phyloP scores from a whole-genome alignment of 2,329 filamentous ascomycete species.

The Aspergillus clavatus region DNA sequence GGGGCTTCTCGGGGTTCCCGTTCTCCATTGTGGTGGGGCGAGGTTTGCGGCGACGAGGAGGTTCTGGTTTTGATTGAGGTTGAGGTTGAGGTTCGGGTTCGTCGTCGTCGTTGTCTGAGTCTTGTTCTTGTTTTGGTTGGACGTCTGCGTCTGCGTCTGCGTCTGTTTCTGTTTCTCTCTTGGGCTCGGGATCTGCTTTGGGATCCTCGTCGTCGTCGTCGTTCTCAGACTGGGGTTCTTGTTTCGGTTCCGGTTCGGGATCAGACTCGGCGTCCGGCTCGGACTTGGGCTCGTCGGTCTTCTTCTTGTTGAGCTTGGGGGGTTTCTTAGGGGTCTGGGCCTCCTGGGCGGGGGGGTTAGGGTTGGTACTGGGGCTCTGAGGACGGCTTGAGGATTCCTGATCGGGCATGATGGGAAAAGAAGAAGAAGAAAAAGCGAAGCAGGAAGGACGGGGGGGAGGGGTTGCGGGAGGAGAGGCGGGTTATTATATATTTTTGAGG shows the following conservation, averaged over 20 bases:
- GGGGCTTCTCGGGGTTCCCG: too few species aligned
- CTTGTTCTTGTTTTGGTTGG: too few species aligned
- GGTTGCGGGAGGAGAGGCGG: too few species aligned
- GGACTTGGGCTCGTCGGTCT: constrained; percentile 40
- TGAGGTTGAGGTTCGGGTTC: constrained; percentile 16
- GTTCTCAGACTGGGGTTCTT: too few species aligned
- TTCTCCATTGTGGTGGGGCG: constrained; percentile 37
- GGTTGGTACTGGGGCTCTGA: constrained; percentile 15
- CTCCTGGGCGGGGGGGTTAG: background rate
- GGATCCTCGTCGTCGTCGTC: too few species aligned
- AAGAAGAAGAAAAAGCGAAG: constrained; percentile 15
- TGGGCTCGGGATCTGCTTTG: too few species aligned
- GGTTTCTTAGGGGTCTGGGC: constrained; percentile 21
- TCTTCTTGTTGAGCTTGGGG: constrained; percentile 30
- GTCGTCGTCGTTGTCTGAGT: constrained; percentile 3
- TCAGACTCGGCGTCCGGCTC: constrained; percentile 28
- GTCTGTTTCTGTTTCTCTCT: too few species aligned
- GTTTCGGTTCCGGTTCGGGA: constrained; percentile 45
- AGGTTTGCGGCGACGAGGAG: constrained; percentile 18
- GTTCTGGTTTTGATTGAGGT: constrained; percentile 36
- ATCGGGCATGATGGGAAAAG: constrained; percentile 27
- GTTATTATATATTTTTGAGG: too few species aligned
- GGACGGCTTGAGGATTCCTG: constrained; percentile 17
- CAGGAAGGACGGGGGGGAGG: background rate
- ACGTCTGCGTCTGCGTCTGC: too few species aligned